Evolutionary conservation across 139 green algal genomes (phyloP).

Genomic region (Chlorella sp.): DNA sequence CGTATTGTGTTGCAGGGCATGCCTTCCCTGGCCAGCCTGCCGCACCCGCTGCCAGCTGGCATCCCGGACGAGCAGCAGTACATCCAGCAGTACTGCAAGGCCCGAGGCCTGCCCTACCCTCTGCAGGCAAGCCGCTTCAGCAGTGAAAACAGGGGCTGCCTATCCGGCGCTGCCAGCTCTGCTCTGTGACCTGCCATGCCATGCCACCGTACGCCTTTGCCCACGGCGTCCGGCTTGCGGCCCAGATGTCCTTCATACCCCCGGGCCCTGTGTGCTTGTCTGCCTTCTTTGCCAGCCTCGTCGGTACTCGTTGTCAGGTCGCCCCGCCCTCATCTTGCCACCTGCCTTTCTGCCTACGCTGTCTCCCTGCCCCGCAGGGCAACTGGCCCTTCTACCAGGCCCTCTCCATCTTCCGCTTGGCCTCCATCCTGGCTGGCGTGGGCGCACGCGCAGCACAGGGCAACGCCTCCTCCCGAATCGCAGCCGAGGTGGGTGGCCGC

Average conservation of each 20-base stretch:
- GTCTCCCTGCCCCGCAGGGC: background rate
- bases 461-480: slow-evolving; percentile 86
- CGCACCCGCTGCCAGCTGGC: slow-evolving; percentile 63
- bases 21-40: slow-evolving; percentile 29
- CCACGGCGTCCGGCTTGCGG: too few species aligned
- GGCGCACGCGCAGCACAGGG: slow-evolving; percentile 74
- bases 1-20: background rate
- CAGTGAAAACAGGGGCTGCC: background rate
- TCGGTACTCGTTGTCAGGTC: too few species aligned
- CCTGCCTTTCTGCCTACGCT: background rate
- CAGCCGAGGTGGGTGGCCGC: slow-evolving; percentile 50
- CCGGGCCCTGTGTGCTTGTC: background rate
- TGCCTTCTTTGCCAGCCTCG: background rate
- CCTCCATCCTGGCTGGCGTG: slow-evolving; percentile 93
- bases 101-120: slow-evolving; percentile 51
- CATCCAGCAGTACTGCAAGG: slow-evolving; percentile 79
- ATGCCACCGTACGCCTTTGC: too few species aligned
- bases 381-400: slow-evolving; percentile 94
- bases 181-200: too few species aligned
- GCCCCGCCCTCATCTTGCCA: background rate
- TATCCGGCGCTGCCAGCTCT: background rate
- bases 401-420: slow-evolving; percentile 89
- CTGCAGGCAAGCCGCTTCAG: background rate
- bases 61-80: slow-evolving; percentile 84
- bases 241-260: too few species aligned